Evolutionary conservation across 257 asterid species (phyloP).

Genomic region (Solanum sitiens): DNA sequence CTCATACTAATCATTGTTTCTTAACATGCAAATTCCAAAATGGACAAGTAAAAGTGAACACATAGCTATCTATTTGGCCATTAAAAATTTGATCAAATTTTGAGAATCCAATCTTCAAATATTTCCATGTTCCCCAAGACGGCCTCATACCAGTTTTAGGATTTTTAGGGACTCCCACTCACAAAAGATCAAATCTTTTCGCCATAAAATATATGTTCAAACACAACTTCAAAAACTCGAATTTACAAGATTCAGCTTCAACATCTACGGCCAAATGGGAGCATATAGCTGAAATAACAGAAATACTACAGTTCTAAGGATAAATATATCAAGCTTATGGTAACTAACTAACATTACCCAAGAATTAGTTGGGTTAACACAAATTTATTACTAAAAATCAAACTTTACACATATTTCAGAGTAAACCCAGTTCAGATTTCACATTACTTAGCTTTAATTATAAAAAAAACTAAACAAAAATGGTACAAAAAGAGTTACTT

Average conservation of each 20-base stretch:
- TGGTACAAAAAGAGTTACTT: conserved; percentile 17
- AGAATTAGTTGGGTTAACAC: neutral
- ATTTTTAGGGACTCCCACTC: too few species aligned
- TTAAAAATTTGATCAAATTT: too few species aligned
- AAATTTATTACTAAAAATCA: neutral
- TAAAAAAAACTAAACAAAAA: neutral
- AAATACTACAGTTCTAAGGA: neutral
- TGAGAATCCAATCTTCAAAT: too few species aligned
- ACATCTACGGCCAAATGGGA: neutral
- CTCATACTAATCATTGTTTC: too few species aligned
- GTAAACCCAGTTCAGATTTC: neutral
- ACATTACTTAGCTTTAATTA: neutral
- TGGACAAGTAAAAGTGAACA: too few species aligned
- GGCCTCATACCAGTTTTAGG: too few species aligned
- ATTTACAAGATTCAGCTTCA: neutral
- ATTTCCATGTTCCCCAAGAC: too few species aligned
- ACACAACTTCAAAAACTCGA: neutral
- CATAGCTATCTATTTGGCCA: too few species aligned
- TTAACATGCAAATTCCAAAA: too few species aligned
- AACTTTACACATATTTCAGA: neutral
- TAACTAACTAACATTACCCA: neutral
- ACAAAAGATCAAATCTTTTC: too few species aligned
- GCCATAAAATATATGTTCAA: too few species aligned
- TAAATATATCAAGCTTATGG: neutral
- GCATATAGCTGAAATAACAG: neutral